Evolutionary conservation across 768 basidiomycete genomes (phyloP), one percentile per base, ranked within the genome.

Genomic region (Psilocybe sp.): DNA sequence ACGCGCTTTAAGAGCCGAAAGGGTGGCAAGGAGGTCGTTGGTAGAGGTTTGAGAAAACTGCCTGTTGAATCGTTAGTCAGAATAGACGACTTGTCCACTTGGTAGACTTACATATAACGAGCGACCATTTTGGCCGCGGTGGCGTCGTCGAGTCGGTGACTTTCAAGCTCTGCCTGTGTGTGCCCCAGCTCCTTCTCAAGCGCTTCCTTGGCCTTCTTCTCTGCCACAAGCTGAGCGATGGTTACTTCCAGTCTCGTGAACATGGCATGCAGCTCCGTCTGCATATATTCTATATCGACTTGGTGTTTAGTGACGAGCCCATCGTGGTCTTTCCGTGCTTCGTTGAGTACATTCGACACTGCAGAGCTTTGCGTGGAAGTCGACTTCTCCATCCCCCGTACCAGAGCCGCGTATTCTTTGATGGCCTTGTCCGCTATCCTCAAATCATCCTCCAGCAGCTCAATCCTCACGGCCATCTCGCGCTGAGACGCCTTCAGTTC

Each of bases 121-220:
- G 88, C 81, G 23, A 93, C 90, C 80, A 92, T 87, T 59, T 84
- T 87, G 11, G 85, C 84, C 2, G 90, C 89, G 0, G 85, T 78
- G n/a, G 73, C 78, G 49, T 92, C 88, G 43, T 91, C 87, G 14
- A 81, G 63, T 54, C 72, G 69, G 41, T 80, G 69, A 56, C 70
- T 73, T 46, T 87, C 77, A 13, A 88, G 68, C 53, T 82, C 80
- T 1, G 72, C 66, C 38, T 73, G 73, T 3, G 72, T 65, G 28
- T 70, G 63, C 0, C 79, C 75, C 12, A 85, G 65, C 48, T 78
- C 72, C 0, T 55, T 56, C 13, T 75, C 75, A 35, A 80, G 73
- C 1, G 72, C 63, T 20, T 76, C 71, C 0, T 72, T 64, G 0
- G 64, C 61, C 36, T 71, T 69, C 34, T 67, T 71, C 59, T 82